Percentiles rank a stretch among this genome's conserved stretches.
Conservation (phyloP, 257 asterid species). For the Plectranthus barbatus region DNA sequence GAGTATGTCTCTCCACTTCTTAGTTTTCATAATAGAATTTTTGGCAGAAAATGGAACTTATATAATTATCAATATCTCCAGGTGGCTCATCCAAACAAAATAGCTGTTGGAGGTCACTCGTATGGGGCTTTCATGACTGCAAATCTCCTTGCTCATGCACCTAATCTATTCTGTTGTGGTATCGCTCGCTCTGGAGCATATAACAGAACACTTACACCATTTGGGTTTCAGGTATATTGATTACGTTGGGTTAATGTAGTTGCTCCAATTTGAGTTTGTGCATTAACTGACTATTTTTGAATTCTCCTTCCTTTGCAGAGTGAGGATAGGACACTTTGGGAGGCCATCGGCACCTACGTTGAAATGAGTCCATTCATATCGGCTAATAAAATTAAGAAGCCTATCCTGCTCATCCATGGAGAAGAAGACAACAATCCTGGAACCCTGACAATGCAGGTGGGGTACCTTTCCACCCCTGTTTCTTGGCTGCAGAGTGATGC, state of each 20-base stretch:
- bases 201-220: constrained; percentile 97
- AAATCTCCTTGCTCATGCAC: constrained; percentile 96
- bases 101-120: constrained; percentile 95
- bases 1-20: constrained; percentile 53
- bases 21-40: background rate
- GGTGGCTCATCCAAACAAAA: constrained; percentile 95
- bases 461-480: background rate
- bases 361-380: constrained; percentile 94
- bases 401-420: constrained; percentile 91
- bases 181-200: constrained; percentile 99
- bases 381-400: constrained; percentile 93
- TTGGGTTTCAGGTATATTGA: constrained; percentile 85
- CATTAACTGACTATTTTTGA: too few species aligned
- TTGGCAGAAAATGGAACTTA: constrained; percentile 2
- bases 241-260: background rate
- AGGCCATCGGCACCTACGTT: constrained; percentile 71
- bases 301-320: constrained; percentile 40
- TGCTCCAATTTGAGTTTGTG: too few species aligned
- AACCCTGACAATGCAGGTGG: constrained; percentile 96
- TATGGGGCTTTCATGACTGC: constrained; percentile 99
- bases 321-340: constrained; percentile 99
- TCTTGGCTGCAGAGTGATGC: too few species aligned
- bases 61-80: constrained; percentile 21
- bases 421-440: constrained; percentile 98
- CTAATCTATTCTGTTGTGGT: constrained; percentile 91